A percentile compares a stretch with the other conserved stretches of the same genome.
These are phyloP conservation scores for Cercospora beticola DNA, from an alignment of 2,329 filamentous ascomycete genomes.

Conservation along the genomic window DNA sequence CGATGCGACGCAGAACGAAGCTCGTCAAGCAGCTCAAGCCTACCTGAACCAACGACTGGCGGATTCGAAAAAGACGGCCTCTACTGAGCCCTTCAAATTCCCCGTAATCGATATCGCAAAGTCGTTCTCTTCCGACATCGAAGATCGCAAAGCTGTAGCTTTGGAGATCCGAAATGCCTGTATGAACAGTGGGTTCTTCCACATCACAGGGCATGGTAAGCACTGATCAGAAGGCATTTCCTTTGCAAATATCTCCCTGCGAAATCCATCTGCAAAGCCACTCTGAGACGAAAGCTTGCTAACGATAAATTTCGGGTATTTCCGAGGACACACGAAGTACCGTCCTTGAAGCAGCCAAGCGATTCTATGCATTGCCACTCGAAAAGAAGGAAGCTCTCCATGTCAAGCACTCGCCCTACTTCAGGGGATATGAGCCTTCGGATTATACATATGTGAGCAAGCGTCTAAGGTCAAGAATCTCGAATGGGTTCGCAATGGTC, in stretches of 20 bases:
- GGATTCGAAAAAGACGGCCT: constrained; percentile 17
- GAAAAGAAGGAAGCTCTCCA: constrained; percentile 43
- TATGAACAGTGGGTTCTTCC: constrained; percentile 44
- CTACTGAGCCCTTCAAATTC: constrained; percentile 34
- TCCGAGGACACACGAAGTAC: constrained; percentile 30
- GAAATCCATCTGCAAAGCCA: neutral
- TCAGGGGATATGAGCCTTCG: constrained; percentile 45
- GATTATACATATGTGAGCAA: constrained; percentile 39
- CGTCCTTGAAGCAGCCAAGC: constrained; percentile 41
- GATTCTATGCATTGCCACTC: constrained; percentile 37
- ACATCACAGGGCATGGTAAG: constrained; percentile 40
- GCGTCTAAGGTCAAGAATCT: neutral
- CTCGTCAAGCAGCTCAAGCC: constrained; percentile 35
- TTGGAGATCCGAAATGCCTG: constrained; percentile 42
- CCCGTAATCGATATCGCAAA: constrained; percentile 42
- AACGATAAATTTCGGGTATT: constrained; percentile 25
- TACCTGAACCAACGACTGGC: constrained; percentile 40
- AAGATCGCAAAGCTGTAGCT: constrained; percentile 41
- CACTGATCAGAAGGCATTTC: neutral
- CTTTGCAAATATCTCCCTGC: neutral
- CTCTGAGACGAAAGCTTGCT: neutral
- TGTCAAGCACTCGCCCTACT: constrained; percentile 41
- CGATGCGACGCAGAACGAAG: constrained; percentile 34
- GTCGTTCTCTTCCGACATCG: constrained; percentile 38
- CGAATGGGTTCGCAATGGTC: neutral